Percentiles rank a stretch among this genome's conserved stretches.
Conservation (phyloP, 805 yeast genomes). For the Candida fluviatilis region DNA sequence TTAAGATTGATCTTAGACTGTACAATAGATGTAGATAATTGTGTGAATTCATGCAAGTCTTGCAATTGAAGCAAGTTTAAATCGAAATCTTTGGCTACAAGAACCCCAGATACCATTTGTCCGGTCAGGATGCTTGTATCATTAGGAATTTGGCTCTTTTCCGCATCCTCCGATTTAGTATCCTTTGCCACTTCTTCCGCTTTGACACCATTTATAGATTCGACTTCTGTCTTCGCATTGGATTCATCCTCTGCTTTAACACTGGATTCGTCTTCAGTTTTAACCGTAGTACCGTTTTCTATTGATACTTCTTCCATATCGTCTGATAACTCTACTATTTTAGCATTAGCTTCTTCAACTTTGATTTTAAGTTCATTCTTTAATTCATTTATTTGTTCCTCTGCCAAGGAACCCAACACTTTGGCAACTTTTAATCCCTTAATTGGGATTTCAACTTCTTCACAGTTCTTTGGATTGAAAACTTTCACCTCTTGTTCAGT, state of each 20-base stretch:
- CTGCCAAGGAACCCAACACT: slow-evolving; percentile 53
- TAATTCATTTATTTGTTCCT: slow-evolving; percentile 30
- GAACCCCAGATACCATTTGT: slow-evolving; percentile 64
- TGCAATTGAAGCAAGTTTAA: slow-evolving; percentile 76
- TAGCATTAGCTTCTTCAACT: slow-evolving; percentile 42
- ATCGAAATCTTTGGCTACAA: slow-evolving; percentile 89
- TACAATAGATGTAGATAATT: slow-evolving; percentile 77
- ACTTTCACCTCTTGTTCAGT: slow-evolving; percentile 89
- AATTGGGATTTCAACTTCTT: slow-evolving; percentile 68
- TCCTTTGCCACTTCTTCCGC: slow-evolving; percentile 8
- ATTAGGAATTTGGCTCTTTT: not conserved
- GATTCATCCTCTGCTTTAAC: slow-evolving; percentile 6
- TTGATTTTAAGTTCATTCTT: slow-evolving; percentile 55
- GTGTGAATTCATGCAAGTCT: slow-evolving; percentile 86
- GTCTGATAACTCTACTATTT: slow-evolving; percentile 27
- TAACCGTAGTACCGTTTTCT: slow-evolving; percentile 28
- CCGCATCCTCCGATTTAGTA: too few species aligned
- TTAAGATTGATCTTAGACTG: slow-evolving; percentile 76
- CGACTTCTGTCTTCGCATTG: not conserved
- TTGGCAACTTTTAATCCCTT: slow-evolving; percentile 83
- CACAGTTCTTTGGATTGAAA: slow-evolving; percentile 89
- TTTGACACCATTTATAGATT: slow-evolving; percentile 3
- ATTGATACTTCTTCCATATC: slow-evolving; percentile 11
- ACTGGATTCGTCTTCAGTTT: slow-evolving; percentile 51
- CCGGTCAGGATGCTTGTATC: slow-evolving; percentile 18